A percentile compares a stretch with the other conserved stretches of the same genome.
Conservation (phyloP, 352 stramenopile species). For the Globisporangium canariense region DNA sequence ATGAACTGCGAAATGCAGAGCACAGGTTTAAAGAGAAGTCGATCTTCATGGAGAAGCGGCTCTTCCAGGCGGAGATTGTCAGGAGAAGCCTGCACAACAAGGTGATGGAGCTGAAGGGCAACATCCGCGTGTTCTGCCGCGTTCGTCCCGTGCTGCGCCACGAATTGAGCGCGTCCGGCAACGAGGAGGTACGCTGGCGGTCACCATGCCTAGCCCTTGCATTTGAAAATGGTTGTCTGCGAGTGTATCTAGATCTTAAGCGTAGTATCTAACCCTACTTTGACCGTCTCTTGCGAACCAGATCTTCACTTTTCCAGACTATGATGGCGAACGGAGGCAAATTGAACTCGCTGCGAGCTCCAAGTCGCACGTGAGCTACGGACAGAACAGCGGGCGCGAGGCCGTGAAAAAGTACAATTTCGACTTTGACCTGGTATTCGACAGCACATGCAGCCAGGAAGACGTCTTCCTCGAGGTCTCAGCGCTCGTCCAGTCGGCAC, state of each 20-base stretch:
- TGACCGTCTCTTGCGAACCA: conserved; percentile 11
- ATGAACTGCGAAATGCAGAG: conserved; percentile 26
- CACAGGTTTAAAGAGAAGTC: conserved; percentile 27
- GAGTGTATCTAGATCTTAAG: neutral
- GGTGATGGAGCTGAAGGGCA: conserved; percentile 96
- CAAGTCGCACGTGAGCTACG: conserved; percentile 71
- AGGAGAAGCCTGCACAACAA: conserved; percentile 85
- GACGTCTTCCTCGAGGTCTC: conserved; percentile 96
- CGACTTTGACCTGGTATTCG: conserved; percentile 97
- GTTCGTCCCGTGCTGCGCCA: conserved; percentile 85
- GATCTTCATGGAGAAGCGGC: conserved; percentile 37
- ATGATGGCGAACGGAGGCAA: conserved; percentile 51
- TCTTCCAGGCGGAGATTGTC: conserved; percentile 67
- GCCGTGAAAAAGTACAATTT: conserved; percentile 91
- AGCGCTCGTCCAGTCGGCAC: conserved; percentile 90
- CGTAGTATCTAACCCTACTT: neutral
- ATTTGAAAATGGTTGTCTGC: conserved; percentile 1
- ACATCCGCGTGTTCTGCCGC: conserved; percentile 95
- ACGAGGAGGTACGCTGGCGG: conserved; percentile 37
- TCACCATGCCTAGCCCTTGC: neutral
- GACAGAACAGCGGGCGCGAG: conserved; percentile 44
- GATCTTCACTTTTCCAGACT: conserved; percentile 80
- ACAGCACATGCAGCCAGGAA: conserved; percentile 90
- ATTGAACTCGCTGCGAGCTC: conserved; percentile 70
- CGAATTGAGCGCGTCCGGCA: conserved; percentile 42